Percentiles rank a stretch among this genome's conserved stretches.
Conservation (phyloP, 2,329 filamentous ascomycete genomes). For the Penicillium sp. region DNA sequence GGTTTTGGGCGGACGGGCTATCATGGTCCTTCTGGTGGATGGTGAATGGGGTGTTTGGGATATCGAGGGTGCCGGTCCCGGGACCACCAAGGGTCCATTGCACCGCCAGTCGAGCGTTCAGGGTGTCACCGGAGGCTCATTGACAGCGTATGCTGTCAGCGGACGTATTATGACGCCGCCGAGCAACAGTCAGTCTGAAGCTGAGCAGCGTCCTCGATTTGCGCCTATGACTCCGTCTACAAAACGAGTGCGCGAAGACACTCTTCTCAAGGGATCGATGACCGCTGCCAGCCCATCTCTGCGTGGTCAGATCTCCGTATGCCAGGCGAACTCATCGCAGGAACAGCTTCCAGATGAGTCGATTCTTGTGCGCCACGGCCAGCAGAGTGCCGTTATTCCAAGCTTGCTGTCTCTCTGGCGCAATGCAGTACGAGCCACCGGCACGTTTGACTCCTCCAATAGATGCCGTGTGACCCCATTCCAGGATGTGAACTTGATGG, state of each 20-base stretch:
- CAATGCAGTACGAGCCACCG: slow-evolving; percentile 37
- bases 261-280: slow-evolving; percentile 41
- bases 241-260: slow-evolving; percentile 45
- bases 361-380: slow-evolving; percentile 44
- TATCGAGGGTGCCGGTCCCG: slow-evolving; percentile 46
- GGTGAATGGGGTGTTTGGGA: slow-evolving; percentile 53
- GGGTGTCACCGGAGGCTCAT: slow-evolving; percentile 40
- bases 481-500: slow-evolving; percentile 39
- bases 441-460: slow-evolving; percentile 41
- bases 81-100: slow-evolving; percentile 38
- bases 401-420: slow-evolving; percentile 47
- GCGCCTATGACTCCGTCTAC: slow-evolving; percentile 51
- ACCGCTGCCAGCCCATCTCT: slow-evolving; percentile 30
- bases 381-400: slow-evolving; percentile 42
- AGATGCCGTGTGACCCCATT: slow-evolving; percentile 40
- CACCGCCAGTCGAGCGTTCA: slow-evolving; percentile 39
- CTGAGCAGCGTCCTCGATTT: slow-evolving; percentile 38
- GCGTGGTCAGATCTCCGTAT: slow-evolving; percentile 44
- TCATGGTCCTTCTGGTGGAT: slow-evolving; percentile 47
- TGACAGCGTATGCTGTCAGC: slow-evolving; percentile 43
- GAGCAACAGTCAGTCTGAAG: slow-evolving; percentile 24
- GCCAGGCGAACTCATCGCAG: slow-evolving; percentile 35
- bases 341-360: slow-evolving; percentile 44
- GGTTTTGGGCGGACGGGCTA: slow-evolving; percentile 45
- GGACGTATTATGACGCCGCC: slow-evolving; percentile 38